phyloP scores from a whole-genome alignment of 2,329 filamentous ascomycete species.

The Pezicula carpinea region DNA sequence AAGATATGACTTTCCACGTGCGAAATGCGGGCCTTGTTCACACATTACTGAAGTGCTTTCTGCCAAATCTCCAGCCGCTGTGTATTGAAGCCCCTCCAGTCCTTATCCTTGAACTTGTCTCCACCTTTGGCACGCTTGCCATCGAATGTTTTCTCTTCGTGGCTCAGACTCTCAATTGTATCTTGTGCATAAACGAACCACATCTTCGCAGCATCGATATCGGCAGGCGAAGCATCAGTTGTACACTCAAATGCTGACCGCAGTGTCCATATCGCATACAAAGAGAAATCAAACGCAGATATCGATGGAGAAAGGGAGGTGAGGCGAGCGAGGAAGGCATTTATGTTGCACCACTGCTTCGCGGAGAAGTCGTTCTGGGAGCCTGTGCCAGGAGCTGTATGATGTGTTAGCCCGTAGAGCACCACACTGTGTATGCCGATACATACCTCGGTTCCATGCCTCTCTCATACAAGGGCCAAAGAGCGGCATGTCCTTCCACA shows the following conservation, averaged over 20 bases:
- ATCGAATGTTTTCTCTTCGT: constrained; percentile 6
- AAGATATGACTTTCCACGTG: no score
- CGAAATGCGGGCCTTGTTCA: background rate
- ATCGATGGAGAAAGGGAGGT: constrained; percentile 12
- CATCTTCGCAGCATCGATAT: constrained; percentile 16
- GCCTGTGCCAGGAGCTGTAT: constrained; percentile 11
- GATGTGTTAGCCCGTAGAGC: background rate
- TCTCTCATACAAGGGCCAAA: constrained; percentile 25
- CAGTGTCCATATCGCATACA: constrained; percentile 26
- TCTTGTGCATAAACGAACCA: constrained; percentile 21
- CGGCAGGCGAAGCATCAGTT: constrained; percentile 6
- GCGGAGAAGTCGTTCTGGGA: constrained; percentile 10
- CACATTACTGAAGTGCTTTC: constrained; percentile 3
- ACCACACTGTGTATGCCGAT: no score
- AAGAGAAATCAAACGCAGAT: constrained; percentile 22
- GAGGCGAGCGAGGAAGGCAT: constrained; percentile 24
- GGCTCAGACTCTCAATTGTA: constrained; percentile 12
- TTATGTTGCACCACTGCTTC: constrained; percentile 15
- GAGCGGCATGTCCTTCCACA: constrained; percentile 27
- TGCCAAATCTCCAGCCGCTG: constrained; percentile 25
- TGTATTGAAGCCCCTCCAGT: constrained; percentile 25
- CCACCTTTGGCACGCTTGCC: constrained; percentile 15
- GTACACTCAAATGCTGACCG: constrained; percentile 24
- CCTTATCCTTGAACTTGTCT: constrained; percentile 14
- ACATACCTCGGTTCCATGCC: constrained; percentile 24